phyloP scores from a whole-genome alignment of 495 filamentous ascomycete species.

The Jackrogersella minutella region DNA sequence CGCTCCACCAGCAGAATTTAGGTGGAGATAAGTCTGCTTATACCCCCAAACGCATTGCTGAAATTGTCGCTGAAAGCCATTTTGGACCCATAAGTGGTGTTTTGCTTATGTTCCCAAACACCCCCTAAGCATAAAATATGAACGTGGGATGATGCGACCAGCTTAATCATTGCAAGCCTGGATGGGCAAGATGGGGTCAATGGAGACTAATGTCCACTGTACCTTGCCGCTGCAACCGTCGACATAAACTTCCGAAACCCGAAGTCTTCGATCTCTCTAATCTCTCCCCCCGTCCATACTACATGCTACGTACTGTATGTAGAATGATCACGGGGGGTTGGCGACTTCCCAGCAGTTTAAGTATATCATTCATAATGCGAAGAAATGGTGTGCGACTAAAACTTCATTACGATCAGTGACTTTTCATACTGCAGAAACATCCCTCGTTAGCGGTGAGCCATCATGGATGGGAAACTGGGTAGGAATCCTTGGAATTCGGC shows the following conservation, averaged over 20 bases:
- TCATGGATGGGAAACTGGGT: conserved; percentile 9
- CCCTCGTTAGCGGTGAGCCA: conserved; percentile 10
- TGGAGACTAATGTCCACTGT: conserved; percentile 14
- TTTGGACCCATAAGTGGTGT: too few relatives aligned
- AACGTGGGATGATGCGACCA: conserved; percentile 23
- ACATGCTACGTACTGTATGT: too few relatives aligned
- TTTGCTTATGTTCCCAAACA: too few relatives aligned
- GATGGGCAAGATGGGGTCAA: conserved; percentile 25
- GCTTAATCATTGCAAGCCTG: conserved; percentile 13
- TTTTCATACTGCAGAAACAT: conserved; percentile 4
- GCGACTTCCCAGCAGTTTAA: conserved; percentile 6
- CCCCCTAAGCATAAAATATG: conserved; percentile 22
- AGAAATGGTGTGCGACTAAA: conserved; percentile 22
- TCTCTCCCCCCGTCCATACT: neutral
- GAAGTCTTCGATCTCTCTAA: conserved; percentile 21
- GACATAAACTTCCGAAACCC: conserved; percentile 36
- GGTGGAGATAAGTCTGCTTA: too few relatives aligned
- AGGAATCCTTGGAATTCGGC: conserved; percentile 22
- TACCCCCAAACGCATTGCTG: too few relatives aligned
- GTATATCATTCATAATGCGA: neutral
- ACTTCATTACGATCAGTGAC: conserved; percentile 16
- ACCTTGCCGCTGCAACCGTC: conserved; percentile 36
- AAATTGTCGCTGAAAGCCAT: too few relatives aligned
- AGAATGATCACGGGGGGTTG: conserved; percentile 28
- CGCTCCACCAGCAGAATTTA: too few relatives aligned